Evolutionary conservation across 257 asterid species (phyloP), one percentile per base, ranked within the genome.

Genomic region (Scutellaria galericulata): DNA sequence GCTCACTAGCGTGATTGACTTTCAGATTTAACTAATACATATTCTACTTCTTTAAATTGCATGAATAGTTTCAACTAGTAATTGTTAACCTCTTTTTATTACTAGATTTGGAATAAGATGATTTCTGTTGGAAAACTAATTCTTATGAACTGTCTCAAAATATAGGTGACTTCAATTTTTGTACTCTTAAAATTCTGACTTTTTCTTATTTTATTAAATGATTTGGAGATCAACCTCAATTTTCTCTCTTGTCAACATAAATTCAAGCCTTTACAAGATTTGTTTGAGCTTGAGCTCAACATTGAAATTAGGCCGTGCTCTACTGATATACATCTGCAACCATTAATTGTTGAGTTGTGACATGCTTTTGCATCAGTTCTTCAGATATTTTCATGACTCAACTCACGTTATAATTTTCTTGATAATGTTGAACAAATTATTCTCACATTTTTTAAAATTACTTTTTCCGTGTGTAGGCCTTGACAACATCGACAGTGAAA

Each of bases 401-500:
- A 27, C 35, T 3, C 35, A 54, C 61, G 7, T 55, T 7, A 55
- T 55, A 22, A 55, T 55, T 9, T 9, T 55, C 27, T 22, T 22
- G 37, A 9, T 55, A 22, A 20, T 31, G 44, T 57, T 24, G 18
- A 57, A 14, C 63, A 56, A 22, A 10, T 11, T 57, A 11, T 27
- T 24, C 11, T 58, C 5, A 10, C 56, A 6, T 22, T 10, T 24
- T 5, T 31, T 65, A 50, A 35, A 51, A 53, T 42, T 14, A 20
- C 48, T 13, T 22, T 59, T 58, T 20, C 39, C 47, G 2, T 31
- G 50, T 80, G 66, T 73, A 94, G 98, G 90, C 91, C 84, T 82
- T 94, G 75, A 88, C 96, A 54, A 75, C 99, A 75, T 79, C 97
- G 57, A 84, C 95, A 0, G 89, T 87, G 79, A 89, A 87, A 77